Conservation (phyloP, 1,284 basidiomycete genomes). For the Xerocomus minutiporus region DNA sequence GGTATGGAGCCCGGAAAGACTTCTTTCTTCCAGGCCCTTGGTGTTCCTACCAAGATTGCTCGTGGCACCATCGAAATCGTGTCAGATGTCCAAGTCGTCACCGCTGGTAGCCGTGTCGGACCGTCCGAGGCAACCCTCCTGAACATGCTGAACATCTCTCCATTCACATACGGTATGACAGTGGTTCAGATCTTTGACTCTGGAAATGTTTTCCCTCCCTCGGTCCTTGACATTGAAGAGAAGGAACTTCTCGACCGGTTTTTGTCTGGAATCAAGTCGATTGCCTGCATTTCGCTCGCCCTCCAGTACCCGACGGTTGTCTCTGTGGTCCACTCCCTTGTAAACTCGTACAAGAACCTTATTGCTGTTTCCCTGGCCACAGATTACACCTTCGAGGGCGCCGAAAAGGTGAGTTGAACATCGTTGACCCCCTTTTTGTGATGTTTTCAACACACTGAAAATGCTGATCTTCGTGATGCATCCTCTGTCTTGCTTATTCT, state of each 20-base stretch:
- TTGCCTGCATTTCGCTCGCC: constrained; percentile 94
- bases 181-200: constrained; percentile 92
- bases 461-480: constrained; percentile 62
- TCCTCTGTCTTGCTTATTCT: constrained; percentile 32
- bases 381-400: constrained; percentile 93
- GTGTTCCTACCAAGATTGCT: constrained; percentile 99
- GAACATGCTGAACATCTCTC: constrained; percentile 99
- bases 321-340: constrained; percentile 89
- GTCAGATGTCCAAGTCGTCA: constrained; percentile 93
- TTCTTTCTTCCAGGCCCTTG: constrained; percentile 99
- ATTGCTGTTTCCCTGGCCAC: constrained; percentile 88
- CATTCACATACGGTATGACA: constrained; percentile 98
- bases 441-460: constrained; percentile 71
- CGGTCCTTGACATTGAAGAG: constrained; percentile 94
- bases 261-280: constrained; percentile 88
- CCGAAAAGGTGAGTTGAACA: constrained; percentile 72
- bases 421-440: constrained; percentile 16
- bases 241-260: constrained; percentile 88
- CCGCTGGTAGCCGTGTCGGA: constrained; percentile 90
- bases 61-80: constrained; percentile 99
- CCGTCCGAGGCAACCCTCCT: constrained; percentile 95
- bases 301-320: constrained; percentile 95
- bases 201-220: constrained; percentile 86
- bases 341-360: constrained; percentile 99
- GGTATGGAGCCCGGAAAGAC: constrained; percentile 99